These are phyloP conservation scores for Geopyxis carbonaria DNA, from an alignment of 495 filamentous ascomycete genomes.

Conservation along the genomic window DNA sequence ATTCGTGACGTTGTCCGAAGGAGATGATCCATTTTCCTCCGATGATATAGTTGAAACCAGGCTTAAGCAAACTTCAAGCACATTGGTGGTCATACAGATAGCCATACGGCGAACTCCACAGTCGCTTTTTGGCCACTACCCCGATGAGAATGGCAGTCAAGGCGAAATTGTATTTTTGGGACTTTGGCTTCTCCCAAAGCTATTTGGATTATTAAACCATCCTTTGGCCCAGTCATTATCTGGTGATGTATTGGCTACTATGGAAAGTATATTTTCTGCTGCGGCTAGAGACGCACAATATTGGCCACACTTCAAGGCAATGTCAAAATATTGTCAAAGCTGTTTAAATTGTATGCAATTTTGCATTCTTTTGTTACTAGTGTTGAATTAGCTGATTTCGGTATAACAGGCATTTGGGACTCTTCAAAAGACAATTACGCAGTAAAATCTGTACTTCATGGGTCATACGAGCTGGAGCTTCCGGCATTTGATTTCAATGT, in stretches of 20 bases:
- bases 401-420: slow-evolving; percentile 20
- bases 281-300: slow-evolving; percentile 18
- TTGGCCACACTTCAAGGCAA: slow-evolving; percentile 26
- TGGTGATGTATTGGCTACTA: slow-evolving; percentile 29
- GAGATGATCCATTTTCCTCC: slow-evolving; percentile 46
- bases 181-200: slow-evolving; percentile 57
- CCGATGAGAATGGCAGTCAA: slow-evolving; percentile 26
- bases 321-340: slow-evolving; percentile 24
- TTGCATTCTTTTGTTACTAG: slow-evolving; percentile 28
- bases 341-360: slow-evolving; percentile 33
- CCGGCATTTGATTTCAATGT: slow-evolving; percentile 17
- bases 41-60: slow-evolving; percentile 30
- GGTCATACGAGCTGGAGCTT: slow-evolving; percentile 20
- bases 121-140: slow-evolving; percentile 40
- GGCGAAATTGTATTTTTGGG: slow-evolving; percentile 48
- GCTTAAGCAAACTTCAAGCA: slow-evolving; percentile 43
- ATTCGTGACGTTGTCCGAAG: slow-evolving; percentile 42
- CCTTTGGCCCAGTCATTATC: slow-evolving; percentile 24
- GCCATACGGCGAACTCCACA: slow-evolving; percentile 58
- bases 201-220: slow-evolving; percentile 39
- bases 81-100: slow-evolving; percentile 53
- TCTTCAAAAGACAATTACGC: slow-evolving; percentile 18
- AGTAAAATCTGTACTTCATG: no score
- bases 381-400: slow-evolving; percentile 12
- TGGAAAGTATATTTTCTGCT: slow-evolving; percentile 35